These are phyloP conservation scores for Boletus edulis DNA, from an alignment of 768 basidiomycete genomes.

Conservation along the genomic window DNA sequence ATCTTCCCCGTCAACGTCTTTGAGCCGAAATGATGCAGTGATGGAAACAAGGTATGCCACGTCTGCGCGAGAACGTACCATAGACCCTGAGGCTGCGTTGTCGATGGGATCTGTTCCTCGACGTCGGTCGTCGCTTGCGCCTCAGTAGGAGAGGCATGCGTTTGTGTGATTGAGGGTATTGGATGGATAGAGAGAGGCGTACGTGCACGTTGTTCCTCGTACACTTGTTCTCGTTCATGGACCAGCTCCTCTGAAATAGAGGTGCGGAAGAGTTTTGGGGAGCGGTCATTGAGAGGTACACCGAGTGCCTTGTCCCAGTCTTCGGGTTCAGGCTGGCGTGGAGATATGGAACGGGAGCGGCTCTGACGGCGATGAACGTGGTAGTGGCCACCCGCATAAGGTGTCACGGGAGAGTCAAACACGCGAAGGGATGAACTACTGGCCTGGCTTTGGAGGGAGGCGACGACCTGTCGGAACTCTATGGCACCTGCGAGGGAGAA, in stretches of 20 bases:
- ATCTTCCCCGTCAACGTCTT: conserved; percentile 73
- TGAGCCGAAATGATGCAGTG: conserved; percentile 66
- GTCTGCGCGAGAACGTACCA: conserved; percentile 38
- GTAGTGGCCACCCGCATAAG: conserved; percentile 77
- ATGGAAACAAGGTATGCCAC: conserved; percentile 77
- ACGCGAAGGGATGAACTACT: conserved; percentile 53
- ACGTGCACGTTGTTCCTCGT: conserved; percentile 11
- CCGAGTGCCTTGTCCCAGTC: conserved; percentile 55
- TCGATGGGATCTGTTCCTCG: conserved; percentile 40
- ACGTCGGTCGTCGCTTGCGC: conserved; percentile 44
- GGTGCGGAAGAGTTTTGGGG: conserved; percentile 34
- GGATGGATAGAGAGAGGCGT: conserved; percentile 27
- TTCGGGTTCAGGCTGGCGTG: conserved; percentile 32
- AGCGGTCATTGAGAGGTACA: conserved; percentile 54
- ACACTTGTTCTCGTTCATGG: conserved; percentile 3
- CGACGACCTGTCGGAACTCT: conserved; percentile 93
- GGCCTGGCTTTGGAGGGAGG: conserved; percentile 72
- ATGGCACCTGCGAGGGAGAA: conserved; percentile 93
- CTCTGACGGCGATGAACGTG: conserved; percentile 37
- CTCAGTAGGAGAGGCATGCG: conserved; percentile 45
- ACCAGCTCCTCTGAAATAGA: conserved; percentile 21
- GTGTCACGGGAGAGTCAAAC: conserved; percentile 67
- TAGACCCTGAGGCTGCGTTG: conserved; percentile 36
- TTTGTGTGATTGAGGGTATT: conserved; percentile 57
- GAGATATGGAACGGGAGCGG: conserved; percentile 31